phyloP scores from a whole-genome alignment of 129 eudicot genomes.

The Tagetes erecta region DNA sequence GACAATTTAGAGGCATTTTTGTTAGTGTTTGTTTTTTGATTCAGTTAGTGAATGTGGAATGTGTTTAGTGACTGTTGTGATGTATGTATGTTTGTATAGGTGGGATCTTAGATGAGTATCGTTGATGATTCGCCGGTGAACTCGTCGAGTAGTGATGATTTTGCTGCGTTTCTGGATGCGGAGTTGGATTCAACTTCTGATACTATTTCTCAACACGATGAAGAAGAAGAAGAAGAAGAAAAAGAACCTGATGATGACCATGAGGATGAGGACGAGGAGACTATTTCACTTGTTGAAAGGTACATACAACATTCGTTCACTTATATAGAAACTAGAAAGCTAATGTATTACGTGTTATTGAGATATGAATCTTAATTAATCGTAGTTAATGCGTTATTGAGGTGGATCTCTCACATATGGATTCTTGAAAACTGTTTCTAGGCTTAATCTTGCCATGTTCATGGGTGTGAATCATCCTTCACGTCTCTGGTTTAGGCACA shows the following conservation, averaged over 20 bases:
- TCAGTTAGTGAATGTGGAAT: neutral
- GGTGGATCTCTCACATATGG: neutral
- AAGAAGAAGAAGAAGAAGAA: constrained; percentile 29
- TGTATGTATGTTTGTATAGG: constrained; percentile 17
- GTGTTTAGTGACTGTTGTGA: constrained; percentile 11
- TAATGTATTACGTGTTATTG: constrained; percentile 1
- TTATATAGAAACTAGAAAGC: constrained; percentile 8
- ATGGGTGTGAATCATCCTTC: neutral
- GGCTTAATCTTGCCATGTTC: constrained; percentile 16
- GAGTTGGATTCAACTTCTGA: constrained; percentile 56
- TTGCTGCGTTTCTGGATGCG: constrained; percentile 52
- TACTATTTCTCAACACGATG: constrained; percentile 34
- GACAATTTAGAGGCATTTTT: neutral
- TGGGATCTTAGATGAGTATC: constrained; percentile 47
- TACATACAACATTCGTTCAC: constrained; percentile 18
- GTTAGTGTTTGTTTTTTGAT: neutral
- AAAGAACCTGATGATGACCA: constrained; percentile 2
- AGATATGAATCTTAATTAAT: neutral
- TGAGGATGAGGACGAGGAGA: constrained; percentile 19
- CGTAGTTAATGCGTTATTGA: constrained; percentile 9
- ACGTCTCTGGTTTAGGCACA: constrained; percentile 4
- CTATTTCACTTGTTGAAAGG: constrained; percentile 26
- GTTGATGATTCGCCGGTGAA: constrained; percentile 47
- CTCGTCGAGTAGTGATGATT: constrained; percentile 68
- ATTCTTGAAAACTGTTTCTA: neutral